Conservation (phyloP, 805 yeast species). For the Ogataea chonburiensis region DNA sequence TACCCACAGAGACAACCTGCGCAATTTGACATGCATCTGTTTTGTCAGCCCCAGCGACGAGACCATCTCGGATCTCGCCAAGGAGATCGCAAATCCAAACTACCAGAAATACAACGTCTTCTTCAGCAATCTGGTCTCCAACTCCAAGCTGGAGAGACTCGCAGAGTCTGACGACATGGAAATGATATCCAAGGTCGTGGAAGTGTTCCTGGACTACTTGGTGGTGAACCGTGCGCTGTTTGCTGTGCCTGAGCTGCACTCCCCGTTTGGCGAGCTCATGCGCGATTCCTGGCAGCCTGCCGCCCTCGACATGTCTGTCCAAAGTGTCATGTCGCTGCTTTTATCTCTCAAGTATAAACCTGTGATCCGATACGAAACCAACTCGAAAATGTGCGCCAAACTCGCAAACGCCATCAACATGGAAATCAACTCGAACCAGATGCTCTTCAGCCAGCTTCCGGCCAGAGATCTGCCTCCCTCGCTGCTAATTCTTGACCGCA, state of each 20-base stretch:
- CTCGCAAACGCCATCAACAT: constrained; percentile 66
- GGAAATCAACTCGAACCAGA: constrained; percentile 53
- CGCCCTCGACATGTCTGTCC: constrained; percentile 41
- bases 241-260: constrained; percentile 32
- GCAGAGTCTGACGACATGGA: constrained; percentile 92
- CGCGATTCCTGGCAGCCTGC: constrained; percentile 46
- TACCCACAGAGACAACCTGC: constrained; percentile 57
- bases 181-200: constrained; percentile 71
- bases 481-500: constrained; percentile 75
- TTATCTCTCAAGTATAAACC: constrained; percentile 79
- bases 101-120: constrained; percentile 75
- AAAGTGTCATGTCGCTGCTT: constrained; percentile 53
- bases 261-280: constrained; percentile 23
- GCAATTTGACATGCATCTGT: constrained; percentile 78
- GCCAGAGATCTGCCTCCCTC: constrained; percentile 65
- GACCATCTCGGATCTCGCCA: constrained; percentile 55
- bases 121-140: constrained; percentile 73
- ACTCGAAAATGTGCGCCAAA: constrained; percentile 61
- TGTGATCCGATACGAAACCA: constrained; percentile 70
- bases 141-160: constrained; percentile 75
- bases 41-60: constrained; percentile 72
- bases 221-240: constrained; percentile 68
- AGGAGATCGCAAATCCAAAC: constrained; percentile 75
- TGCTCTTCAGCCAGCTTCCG: constrained; percentile 67
- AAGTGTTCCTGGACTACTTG: constrained; percentile 80